Evolutionary conservation across 1,139 yeast genomes (phyloP).

Genomic region (Pichia sp.): DNA sequence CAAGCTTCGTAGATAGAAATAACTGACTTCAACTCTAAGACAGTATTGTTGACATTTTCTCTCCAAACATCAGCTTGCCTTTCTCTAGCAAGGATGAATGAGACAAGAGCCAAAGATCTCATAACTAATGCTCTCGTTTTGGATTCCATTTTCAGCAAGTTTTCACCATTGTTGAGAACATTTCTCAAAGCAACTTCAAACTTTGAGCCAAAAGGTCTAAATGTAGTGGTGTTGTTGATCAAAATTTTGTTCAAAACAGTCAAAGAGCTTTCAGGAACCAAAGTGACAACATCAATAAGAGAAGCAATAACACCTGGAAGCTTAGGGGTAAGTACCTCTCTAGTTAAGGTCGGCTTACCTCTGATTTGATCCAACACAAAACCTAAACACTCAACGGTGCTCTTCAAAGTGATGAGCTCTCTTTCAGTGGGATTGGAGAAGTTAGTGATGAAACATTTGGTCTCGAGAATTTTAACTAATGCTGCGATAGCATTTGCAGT

Average conservation of each 20-base stretch:
- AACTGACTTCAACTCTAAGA: conserved; percentile 45
- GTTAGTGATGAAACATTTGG: conserved; percentile 37
- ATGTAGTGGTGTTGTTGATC: conserved; percentile 64
- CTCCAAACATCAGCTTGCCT: conserved; percentile 34
- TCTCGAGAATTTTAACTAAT: conserved; percentile 50
- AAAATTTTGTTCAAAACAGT: conserved; percentile 46
- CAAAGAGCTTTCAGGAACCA: conserved; percentile 36
- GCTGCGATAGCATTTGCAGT: conserved; percentile 53
- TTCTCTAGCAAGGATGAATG: conserved; percentile 44
- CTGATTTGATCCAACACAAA: conserved; percentile 48
- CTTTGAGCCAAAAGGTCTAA: conserved; percentile 69
- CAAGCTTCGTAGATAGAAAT: conserved; percentile 49
- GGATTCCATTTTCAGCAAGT: conserved; percentile 21
- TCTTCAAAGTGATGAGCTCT: conserved; percentile 23
- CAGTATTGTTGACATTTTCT: conserved; percentile 29
- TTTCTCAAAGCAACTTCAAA: conserved; percentile 41
- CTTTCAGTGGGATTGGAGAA: conserved; percentile 27
- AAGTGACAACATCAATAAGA: conserved; percentile 39
- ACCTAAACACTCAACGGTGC: conserved; percentile 42
- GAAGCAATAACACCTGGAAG: conserved; percentile 55
- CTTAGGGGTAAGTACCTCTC: conserved; percentile 80
- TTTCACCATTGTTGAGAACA: conserved; percentile 25
- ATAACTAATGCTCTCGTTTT: conserved; percentile 38
- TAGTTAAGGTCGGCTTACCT: conserved; percentile 77
- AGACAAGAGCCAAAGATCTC: conserved; percentile 52